A percentile compares a stretch with the other conserved stretches of the same genome.
Evolutionary conservation across 179 eudicot genomes (phyloP).

Genomic region (Monotropa hypopitys): DNA sequence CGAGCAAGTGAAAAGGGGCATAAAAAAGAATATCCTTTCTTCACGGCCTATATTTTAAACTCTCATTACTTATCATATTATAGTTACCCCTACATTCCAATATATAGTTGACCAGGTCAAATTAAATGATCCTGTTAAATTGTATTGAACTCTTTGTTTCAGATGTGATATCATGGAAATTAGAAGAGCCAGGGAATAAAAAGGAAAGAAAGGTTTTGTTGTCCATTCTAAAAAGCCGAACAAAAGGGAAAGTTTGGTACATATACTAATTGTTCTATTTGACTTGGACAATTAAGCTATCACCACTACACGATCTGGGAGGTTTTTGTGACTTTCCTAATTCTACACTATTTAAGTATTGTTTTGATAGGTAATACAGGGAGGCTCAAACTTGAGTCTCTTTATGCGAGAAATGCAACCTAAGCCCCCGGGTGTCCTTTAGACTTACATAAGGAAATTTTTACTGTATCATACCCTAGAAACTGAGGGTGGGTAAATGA

Average conservation of each 20-base stretch:
- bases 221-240: background rate
- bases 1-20: conserved; percentile 86
- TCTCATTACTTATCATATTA: background rate
- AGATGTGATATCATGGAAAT: background rate
- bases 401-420: background rate
- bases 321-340: background rate
- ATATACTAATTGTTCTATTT: background rate
- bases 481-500: background rate
- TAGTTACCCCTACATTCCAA: background rate
- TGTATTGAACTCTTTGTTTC: background rate
- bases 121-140: background rate
- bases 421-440: background rate
- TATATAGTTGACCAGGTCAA: background rate
- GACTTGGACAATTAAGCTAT: background rate
- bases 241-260: background rate
- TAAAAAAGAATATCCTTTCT: conserved; percentile 86
- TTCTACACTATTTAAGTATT: background rate
- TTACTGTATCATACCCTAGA: background rate
- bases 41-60: background rate
- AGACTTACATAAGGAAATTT: background rate
- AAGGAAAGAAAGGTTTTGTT: background rate
- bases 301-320: background rate
- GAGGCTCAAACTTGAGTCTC: background rate
- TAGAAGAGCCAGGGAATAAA: background rate
- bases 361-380: background rate